Conservation (phyloP, 2,329 filamentous ascomycete species). For the Colletotrichum agaves region DNA sequence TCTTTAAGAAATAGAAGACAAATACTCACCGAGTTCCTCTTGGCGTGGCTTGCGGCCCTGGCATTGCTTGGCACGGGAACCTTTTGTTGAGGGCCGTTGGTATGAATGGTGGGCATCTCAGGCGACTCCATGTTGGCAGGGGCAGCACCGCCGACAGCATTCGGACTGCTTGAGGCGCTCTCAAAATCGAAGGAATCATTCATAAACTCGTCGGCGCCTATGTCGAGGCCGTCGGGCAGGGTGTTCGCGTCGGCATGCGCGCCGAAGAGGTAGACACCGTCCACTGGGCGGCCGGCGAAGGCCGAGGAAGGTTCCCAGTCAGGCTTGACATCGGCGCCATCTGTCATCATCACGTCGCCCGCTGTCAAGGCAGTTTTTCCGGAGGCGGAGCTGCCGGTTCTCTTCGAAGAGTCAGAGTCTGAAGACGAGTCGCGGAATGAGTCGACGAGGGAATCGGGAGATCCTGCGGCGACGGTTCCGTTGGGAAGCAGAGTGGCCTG, state of each 20-base stretch:
- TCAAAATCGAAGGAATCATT: slow-evolving; percentile 67
- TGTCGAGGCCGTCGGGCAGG: slow-evolving; percentile 44
- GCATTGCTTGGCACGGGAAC: slow-evolving; percentile 42
- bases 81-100: slow-evolving; percentile 43
- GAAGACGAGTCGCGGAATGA: slow-evolving; percentile 62
- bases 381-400: slow-evolving; percentile 58
- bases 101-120: slow-evolving; percentile 54
- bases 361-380: slow-evolving; percentile 55
- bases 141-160: slow-evolving; percentile 42
- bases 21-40: slow-evolving; percentile 40
- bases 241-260: slow-evolving; percentile 41
- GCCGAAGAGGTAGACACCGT: slow-evolving; percentile 50
- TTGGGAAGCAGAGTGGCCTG: slow-evolving; percentile 37
- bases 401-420: slow-evolving; percentile 62
- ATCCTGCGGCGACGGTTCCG: slow-evolving; percentile 49
- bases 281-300: slow-evolving; percentile 50
- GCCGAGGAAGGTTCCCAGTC: slow-evolving; percentile 53
- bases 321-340: slow-evolving; percentile 52
- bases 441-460: slow-evolving; percentile 54
- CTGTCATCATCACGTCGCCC: slow-evolving; percentile 56
- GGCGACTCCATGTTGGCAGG: slow-evolving; percentile 53
- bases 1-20: neutral
- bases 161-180: slow-evolving; percentile 68
- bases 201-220: slow-evolving; percentile 57
- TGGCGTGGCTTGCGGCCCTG: slow-evolving; percentile 47